phyloP scores from a whole-genome alignment of 2,329 filamentous ascomycete species.

The Colletotrichum higginsianum region DNA sequence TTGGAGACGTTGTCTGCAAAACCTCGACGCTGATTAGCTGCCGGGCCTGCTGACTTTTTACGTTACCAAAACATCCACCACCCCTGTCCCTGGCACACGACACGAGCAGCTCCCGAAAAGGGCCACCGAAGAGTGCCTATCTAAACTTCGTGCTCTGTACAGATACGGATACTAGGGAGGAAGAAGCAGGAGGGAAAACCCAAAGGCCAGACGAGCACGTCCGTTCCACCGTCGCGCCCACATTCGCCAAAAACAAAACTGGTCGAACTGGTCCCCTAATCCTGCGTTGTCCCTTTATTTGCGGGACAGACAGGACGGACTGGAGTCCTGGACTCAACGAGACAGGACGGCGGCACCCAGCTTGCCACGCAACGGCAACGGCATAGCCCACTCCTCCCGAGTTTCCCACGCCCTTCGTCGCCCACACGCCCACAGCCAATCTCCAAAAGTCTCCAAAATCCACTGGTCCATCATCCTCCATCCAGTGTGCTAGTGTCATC shows the following conservation, averaged over 20 bases:
- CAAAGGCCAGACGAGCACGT: conserved; percentile 42
- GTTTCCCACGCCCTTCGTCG: background rate
- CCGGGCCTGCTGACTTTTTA: conserved; percentile 32
- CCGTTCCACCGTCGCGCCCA: conserved; percentile 22
- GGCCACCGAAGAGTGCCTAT: background rate
- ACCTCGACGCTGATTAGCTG: conserved; percentile 39
- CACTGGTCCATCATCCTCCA: conserved; percentile 14
- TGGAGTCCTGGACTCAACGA: too few relatives aligned
- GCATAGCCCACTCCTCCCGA: background rate
- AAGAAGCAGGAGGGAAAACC: conserved; percentile 3
- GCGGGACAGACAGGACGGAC: background rate
- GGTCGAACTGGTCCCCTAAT: conserved; percentile 40
- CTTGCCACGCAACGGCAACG: conserved; percentile 11
- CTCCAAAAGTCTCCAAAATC: conserved; percentile 5
- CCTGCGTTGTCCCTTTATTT: conserved; percentile 18
- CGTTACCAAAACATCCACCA: conserved; percentile 39
- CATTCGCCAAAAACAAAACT: conserved; percentile 12
- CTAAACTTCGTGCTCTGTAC: background rate
- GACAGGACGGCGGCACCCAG: too few relatives aligned
- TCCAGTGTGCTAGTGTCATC: conserved; percentile 11
- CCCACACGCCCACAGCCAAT: conserved; percentile 3
- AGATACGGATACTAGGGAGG: background rate
- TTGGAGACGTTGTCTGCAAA: conserved; percentile 27
- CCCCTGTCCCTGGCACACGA: conserved; percentile 38
- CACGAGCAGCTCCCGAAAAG: conserved; percentile 19